Conservation (phyloP, 208 protist species). For the Trypanosoma caninum region DNA sequence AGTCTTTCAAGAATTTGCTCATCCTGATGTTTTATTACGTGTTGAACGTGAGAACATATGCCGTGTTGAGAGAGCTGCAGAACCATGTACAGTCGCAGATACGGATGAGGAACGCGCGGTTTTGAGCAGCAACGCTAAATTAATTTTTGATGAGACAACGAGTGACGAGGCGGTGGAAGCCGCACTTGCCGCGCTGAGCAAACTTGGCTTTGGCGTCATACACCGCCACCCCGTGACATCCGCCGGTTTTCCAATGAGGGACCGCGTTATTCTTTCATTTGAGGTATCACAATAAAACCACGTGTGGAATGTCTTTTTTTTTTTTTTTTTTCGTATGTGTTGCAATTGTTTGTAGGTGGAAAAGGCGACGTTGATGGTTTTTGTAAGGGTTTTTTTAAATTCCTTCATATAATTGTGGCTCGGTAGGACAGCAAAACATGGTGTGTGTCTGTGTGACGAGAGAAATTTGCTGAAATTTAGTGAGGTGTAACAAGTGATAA, state of each 20-base stretch:
- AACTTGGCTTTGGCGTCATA: slow-evolving; percentile 57
- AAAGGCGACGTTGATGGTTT: too few relatives aligned
- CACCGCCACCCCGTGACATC: slow-evolving; percentile 69
- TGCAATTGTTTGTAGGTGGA: too few relatives aligned
- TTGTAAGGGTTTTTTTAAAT: too few relatives aligned
- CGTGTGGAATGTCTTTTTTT: too few relatives aligned
- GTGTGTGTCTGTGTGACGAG: neutral
- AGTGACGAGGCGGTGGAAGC: slow-evolving; percentile 44
- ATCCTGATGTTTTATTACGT: slow-evolving; percentile 60
- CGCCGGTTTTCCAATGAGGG: slow-evolving; percentile 64
- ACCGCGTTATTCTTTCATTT: slow-evolving; percentile 77
- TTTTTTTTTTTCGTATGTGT: too few relatives aligned
- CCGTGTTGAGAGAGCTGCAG: slow-evolving; percentile 52
- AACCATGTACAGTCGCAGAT: slow-evolving; percentile 31
- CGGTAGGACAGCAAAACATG: too few relatives aligned
- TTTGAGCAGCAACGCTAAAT: slow-evolving; percentile 72
- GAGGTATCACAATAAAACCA: slow-evolving; percentile 19
- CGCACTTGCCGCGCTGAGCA: slow-evolving; percentile 41
- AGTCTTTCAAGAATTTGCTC: slow-evolving; percentile 81
- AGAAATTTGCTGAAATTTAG: neutral
- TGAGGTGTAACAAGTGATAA: too few relatives aligned
- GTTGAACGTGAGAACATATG: slow-evolving; percentile 52
- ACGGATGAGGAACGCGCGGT: slow-evolving; percentile 53
- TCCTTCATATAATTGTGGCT: too few relatives aligned
- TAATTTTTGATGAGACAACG: slow-evolving; percentile 48